These are phyloP conservation scores for Xylaria sp. DNA, from an alignment of 2,329 filamentous ascomycete species.

Conservation along the genomic window DNA sequence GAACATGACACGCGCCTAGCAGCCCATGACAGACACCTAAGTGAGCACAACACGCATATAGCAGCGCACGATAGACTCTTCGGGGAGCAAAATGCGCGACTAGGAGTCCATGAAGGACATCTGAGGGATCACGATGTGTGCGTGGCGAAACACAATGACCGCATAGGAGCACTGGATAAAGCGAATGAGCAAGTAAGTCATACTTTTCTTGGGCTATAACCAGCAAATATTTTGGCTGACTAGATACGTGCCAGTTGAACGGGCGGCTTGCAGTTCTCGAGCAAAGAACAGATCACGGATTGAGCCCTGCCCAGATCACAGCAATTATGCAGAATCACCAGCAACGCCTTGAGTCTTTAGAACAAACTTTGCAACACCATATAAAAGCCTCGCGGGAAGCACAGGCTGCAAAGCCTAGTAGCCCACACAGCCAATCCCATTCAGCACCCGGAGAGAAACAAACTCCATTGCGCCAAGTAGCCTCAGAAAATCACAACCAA, in stretches of 20 bases:
- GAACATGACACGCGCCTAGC: slow-evolving; percentile 29
- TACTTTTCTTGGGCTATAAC: neutral
- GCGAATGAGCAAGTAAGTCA: slow-evolving; percentile 33
- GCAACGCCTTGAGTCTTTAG: slow-evolving; percentile 38
- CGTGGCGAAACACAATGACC: slow-evolving; percentile 32
- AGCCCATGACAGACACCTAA: slow-evolving; percentile 29
- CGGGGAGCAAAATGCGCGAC: slow-evolving; percentile 29
- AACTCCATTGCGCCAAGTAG: slow-evolving; percentile 8
- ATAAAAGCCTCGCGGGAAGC: slow-evolving; percentile 33
- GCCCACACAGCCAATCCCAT: slow-evolving; percentile 15
- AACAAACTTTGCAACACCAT: slow-evolving; percentile 32
- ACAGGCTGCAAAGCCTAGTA: slow-evolving; percentile 18
- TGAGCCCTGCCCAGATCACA: slow-evolving; percentile 36
- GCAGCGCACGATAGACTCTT: slow-evolving; percentile 29
- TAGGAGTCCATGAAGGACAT: slow-evolving; percentile 20
- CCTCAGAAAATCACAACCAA: slow-evolving; percentile 13
- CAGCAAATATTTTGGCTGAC: slow-evolving; percentile 20
- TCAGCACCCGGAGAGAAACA: slow-evolving; percentile 18
- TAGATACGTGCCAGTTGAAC: slow-evolving; percentile 17
- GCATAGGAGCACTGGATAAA: slow-evolving; percentile 32
- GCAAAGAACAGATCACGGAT: slow-evolving; percentile 36
- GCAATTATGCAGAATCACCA: slow-evolving; percentile 40
- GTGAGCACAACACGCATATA: slow-evolving; percentile 29
- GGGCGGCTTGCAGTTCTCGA: slow-evolving; percentile 31
- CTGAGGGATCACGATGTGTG: slow-evolving; percentile 31